A percentile compares a stretch with the other conserved stretches of the same genome.
phyloP scores from a whole-genome alignment of 2,329 filamentous ascomycete species.

The Ophiostoma ulmi region DNA sequence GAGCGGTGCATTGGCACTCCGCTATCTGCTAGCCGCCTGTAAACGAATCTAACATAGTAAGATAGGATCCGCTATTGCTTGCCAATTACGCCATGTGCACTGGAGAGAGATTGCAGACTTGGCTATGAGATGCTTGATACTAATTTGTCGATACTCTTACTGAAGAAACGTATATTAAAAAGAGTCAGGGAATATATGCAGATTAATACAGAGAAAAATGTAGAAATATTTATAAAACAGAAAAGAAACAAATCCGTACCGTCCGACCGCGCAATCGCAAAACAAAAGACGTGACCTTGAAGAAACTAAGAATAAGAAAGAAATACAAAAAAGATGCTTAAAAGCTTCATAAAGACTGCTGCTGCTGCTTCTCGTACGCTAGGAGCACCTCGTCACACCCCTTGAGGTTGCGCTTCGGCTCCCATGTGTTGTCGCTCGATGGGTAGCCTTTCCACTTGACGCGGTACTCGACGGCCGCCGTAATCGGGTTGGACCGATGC shows the following conservation, averaged over 20 bases:
- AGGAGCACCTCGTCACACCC: constrained; percentile 38
- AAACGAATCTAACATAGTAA: no score
- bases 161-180: neutral
- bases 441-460: constrained; percentile 52
- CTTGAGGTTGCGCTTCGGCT: constrained; percentile 43
- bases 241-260: neutral
- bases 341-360: neutral
- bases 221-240: neutral
- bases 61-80: neutral
- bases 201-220: neutral
- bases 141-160: neutral
- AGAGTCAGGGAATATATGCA: neutral
- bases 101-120: neutral
- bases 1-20: neutral
- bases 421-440: constrained; percentile 48
- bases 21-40: neutral
- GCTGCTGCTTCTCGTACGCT: constrained; percentile 34
- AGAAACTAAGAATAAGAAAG: neutral
- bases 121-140: neutral
- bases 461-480: constrained; percentile 40
- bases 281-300: neutral
- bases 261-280: neutral
- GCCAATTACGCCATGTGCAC: neutral
- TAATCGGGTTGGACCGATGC: constrained; percentile 37
- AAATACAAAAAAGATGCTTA: neutral